Percentiles rank a stretch among this genome's conserved stretches.
These are phyloP conservation scores for Penicillium sp. DNA, from an alignment of 2,329 filamentous ascomycete species.

Conservation along the genomic window DNA sequence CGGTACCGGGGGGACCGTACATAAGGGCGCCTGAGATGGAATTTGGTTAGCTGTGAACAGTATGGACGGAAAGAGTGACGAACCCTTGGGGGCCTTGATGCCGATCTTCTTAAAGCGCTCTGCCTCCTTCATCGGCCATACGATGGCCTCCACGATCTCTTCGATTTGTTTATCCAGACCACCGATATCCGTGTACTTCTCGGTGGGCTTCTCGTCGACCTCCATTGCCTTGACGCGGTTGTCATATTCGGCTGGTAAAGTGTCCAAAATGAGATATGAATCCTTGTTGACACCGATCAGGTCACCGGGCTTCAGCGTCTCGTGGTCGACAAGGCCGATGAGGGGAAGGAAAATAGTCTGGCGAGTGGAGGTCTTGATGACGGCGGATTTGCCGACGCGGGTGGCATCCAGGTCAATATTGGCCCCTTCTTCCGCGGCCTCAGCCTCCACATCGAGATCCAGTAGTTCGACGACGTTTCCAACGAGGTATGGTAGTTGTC, in stretches of 20 bases:
- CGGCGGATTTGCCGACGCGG: slow-evolving; percentile 93
- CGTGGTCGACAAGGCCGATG: slow-evolving; percentile 93
- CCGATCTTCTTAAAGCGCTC: slow-evolving; percentile 99
- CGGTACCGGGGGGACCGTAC: slow-evolving; percentile 70
- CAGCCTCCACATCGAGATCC: slow-evolving; percentile 92
- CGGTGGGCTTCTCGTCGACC: slow-evolving; percentile 98
- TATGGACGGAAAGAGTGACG: slow-evolving; percentile 21
- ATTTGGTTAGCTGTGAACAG: slow-evolving; percentile 9
- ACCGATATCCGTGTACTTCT: slow-evolving; percentile 98
- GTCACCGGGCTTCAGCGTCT: slow-evolving; percentile 92
- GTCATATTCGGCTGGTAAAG: slow-evolving; percentile 95
- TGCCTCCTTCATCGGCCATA: slow-evolving; percentile 99
- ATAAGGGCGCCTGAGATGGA: slow-evolving; percentile 77
- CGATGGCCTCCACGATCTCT: slow-evolving; percentile 95
- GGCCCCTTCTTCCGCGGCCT: slow-evolving; percentile 95
- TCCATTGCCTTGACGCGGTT: slow-evolving; percentile 99
- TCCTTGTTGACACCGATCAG: slow-evolving; percentile 99
- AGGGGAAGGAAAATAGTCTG: slow-evolving; percentile 98
- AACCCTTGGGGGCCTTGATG: slow-evolving; percentile 99
- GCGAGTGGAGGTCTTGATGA: slow-evolving; percentile 98
- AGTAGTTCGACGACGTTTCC: slow-evolving; percentile 97
- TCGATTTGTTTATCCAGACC: slow-evolving; percentile 98
- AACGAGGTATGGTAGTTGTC: slow-evolving; percentile 96
- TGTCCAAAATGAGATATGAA: slow-evolving; percentile 95
- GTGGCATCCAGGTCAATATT: slow-evolving; percentile 98